These are phyloP conservation scores for Aspergillus panamensis DNA, from an alignment of 495 filamentous ascomycete species.

Conservation along the genomic window DNA sequence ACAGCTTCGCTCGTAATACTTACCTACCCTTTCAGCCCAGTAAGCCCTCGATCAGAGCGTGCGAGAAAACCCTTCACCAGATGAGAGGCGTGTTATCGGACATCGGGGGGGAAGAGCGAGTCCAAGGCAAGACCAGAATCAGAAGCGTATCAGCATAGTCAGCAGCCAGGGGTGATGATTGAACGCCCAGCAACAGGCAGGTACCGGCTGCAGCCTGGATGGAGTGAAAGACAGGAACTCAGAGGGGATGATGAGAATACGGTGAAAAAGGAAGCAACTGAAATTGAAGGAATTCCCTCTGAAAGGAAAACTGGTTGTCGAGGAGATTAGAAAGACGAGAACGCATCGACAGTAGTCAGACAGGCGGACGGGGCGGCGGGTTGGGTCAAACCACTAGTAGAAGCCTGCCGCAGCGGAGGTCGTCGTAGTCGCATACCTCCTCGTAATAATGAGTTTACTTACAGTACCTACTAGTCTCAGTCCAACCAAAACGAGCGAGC, in stretches of 20 bases:
- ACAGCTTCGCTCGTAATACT: neutral
- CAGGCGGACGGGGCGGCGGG: neutral
- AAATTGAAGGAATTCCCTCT: neutral
- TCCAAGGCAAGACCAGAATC: conserved; percentile 14
- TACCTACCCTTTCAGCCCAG: neutral
- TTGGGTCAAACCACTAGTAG: conserved; percentile 6
- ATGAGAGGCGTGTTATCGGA: conserved; percentile 9
- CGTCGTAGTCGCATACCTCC: conserved; percentile 11
- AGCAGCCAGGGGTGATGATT: conserved; percentile 4
- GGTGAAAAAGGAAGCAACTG: neutral
- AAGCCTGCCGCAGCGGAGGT: conserved; percentile 9
- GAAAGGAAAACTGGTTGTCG: neutral
- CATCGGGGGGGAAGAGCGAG: conserved; percentile 13
- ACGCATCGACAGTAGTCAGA: neutral
- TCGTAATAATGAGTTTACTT: neutral
- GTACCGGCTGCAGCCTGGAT: neutral
- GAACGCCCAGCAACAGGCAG: neutral
- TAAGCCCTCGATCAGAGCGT: neutral
- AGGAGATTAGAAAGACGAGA: neutral
- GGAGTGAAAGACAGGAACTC: neutral
- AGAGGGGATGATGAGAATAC: neutral
- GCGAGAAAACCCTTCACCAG: neutral
- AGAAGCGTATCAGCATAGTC: conserved; percentile 20
- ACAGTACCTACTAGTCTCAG: conserved; percentile 5
- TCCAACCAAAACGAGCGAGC: conserved; percentile 5